These are phyloP conservation scores for Ophiostoma novo-ulmi DNA, from an alignment of 2,329 filamentous ascomycete species.

Conservation along the genomic window DNA sequence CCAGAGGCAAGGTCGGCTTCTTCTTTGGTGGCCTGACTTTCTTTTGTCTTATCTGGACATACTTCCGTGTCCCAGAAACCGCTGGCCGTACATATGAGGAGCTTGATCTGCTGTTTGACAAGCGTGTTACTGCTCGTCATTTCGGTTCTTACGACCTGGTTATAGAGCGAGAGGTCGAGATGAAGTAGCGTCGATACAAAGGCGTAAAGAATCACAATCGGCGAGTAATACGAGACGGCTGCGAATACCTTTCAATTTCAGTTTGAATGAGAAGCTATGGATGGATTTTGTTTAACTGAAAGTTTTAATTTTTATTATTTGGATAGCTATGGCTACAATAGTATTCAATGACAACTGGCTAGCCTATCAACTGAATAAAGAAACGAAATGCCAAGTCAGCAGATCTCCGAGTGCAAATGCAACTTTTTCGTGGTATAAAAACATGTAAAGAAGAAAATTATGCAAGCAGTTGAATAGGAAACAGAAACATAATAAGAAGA, in stretches of 20 bases:
- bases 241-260: neutral
- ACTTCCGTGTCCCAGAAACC: constrained; percentile 51
- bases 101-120: constrained; percentile 50
- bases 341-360: neutral
- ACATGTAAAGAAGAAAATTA: neutral
- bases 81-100: constrained; percentile 51
- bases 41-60: constrained; percentile 46
- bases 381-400: neutral
- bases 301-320: neutral
- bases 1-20: constrained; percentile 44
- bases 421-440: neutral
- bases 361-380: neutral
- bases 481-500: neutral
- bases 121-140: neutral
- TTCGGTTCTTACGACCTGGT: neutral
- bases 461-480: neutral
- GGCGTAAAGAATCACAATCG: neutral
- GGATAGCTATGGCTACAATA: neutral
- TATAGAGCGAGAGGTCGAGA: neutral
- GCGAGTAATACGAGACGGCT: too few species aligned
- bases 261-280: neutral
- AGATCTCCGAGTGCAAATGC: neutral
- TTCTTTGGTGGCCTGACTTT: constrained; percentile 45
- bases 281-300: neutral
- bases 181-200: constrained; percentile 1